phyloP scores from a whole-genome alignment of 352 stramenopile genomes.

The Pythium scleroteichum region DNA sequence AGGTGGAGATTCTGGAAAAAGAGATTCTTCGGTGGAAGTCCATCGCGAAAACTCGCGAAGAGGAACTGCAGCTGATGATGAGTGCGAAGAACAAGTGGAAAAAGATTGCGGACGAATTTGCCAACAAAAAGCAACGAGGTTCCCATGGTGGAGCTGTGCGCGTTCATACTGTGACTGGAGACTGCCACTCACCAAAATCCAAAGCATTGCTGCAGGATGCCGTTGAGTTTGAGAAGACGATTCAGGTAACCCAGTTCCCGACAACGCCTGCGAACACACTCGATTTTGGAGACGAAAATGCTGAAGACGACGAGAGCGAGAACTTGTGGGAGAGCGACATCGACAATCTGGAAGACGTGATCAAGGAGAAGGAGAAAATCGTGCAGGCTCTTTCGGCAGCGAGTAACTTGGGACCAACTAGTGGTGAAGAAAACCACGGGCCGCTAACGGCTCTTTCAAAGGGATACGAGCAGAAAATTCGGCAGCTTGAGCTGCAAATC shows the following conservation, averaged over 20 bases:
- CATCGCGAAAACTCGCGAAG: constrained; percentile 33
- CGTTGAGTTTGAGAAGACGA: constrained; percentile 37
- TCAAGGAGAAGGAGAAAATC: constrained; percentile 57
- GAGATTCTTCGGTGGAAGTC: constrained; percentile 37
- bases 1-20: constrained; percentile 25
- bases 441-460: constrained; percentile 36
- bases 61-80: constrained; percentile 50
- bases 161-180: constrained; percentile 9
- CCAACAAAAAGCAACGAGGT: constrained; percentile 27
- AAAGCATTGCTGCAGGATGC: constrained; percentile 34
- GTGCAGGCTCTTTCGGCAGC: constrained; percentile 28
- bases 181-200: constrained; percentile 27
- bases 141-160: constrained; percentile 10
- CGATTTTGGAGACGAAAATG: not conserved
- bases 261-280: constrained; percentile 9
- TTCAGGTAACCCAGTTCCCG: constrained; percentile 26
- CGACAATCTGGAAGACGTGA: constrained; percentile 42
- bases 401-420: not conserved
- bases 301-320: constrained; percentile 1
- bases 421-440: constrained; percentile 16
- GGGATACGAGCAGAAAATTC: constrained; percentile 48
- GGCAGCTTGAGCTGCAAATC: constrained; percentile 35
- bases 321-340: constrained; percentile 29
- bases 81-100: constrained; percentile 72
- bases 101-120: constrained; percentile 48